Evolutionary conservation across 306 rosid genomes (phyloP).

Genomic region (Calophaca sinica): DNA sequence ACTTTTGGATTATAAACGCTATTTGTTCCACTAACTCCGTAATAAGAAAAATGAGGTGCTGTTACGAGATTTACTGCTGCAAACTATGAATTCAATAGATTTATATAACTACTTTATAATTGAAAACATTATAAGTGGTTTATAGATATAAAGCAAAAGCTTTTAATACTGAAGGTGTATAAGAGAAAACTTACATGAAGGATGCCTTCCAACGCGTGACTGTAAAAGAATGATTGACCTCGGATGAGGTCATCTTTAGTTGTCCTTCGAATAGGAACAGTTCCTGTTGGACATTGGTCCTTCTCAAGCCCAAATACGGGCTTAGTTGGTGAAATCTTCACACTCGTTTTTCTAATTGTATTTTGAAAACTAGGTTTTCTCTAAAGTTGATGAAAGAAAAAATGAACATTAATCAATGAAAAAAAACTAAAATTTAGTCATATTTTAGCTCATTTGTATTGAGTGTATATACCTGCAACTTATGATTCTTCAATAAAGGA

Average conservation of each 20-base stretch:
- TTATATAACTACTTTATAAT: no score
- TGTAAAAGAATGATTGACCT: background rate
- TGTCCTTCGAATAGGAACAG: constrained; percentile 7
- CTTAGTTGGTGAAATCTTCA: background rate
- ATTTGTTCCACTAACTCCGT: no score
- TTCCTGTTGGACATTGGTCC: background rate
- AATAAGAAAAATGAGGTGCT: no score
- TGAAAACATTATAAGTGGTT: no score
- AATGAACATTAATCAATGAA: background rate
- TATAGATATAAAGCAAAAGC: no score
- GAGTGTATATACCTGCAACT: background rate
- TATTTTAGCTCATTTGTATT: background rate
- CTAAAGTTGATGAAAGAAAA: background rate
- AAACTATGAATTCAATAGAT: no score
- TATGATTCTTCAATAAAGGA: background rate
- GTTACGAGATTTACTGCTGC: no score
- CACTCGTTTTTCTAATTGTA: background rate
- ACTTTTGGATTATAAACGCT: no score
- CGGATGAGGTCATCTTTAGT: background rate
- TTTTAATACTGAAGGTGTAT: no score
- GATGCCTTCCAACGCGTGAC: no score
- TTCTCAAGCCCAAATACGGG: background rate
- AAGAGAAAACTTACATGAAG: no score
- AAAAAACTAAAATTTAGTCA: background rate
- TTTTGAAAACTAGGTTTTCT: background rate